Percentiles rank a stretch among this genome's conserved stretches.
Conservation (phyloP, 495 filamentous ascomycete species). For the Oleoguttula mirabilis region DNA sequence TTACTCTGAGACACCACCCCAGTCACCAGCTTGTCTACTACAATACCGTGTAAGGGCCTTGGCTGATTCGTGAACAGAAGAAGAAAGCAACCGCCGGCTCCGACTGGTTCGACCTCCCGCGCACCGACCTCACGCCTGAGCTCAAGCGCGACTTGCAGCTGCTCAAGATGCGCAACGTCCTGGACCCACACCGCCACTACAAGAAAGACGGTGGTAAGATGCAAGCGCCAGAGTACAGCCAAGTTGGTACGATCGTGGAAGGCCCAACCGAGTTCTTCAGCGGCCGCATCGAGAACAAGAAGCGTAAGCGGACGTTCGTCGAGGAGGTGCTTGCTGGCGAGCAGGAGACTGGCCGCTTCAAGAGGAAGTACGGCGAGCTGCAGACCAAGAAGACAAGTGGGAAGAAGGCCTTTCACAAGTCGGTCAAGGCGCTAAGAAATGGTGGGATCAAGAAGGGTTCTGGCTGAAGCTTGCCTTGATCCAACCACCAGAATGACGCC, state of each 20-base stretch:
- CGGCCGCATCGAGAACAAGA: conserved; percentile 66
- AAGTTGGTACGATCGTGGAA: conserved; percentile 79
- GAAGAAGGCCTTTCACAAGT: conserved; percentile 60
- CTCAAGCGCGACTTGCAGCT: conserved; percentile 79
- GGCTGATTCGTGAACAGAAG: conserved; percentile 32
- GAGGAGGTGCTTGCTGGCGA: conserved; percentile 69
- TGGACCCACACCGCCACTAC: conserved; percentile 85
- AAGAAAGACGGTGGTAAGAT: conserved; percentile 65
- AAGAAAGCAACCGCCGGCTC: conserved; percentile 50
- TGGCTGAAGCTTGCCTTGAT: conserved; percentile 4
- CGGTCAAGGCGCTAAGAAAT: conserved; percentile 44
- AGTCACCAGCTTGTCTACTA: not conserved
- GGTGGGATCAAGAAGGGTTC: conserved; percentile 21
- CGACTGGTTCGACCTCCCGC: conserved; percentile 75
- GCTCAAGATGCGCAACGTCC: conserved; percentile 72
- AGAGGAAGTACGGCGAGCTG: conserved; percentile 58
- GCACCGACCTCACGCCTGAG: conserved; percentile 69
- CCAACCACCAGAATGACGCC: no score
- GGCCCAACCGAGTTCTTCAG: conserved; percentile 81
- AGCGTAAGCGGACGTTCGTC: conserved; percentile 81
- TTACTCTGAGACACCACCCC: conserved; percentile 72
- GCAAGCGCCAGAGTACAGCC: conserved; percentile 63
- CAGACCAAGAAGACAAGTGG: conserved; percentile 57
- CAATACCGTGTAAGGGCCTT: not conserved
- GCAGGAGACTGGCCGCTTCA: conserved; percentile 46